A percentile compares a stretch with the other conserved stretches of the same genome.
These are phyloP conservation scores for Panus rudis DNA, from an alignment of 768 basidiomycete genomes.

Conservation along the genomic window DNA sequence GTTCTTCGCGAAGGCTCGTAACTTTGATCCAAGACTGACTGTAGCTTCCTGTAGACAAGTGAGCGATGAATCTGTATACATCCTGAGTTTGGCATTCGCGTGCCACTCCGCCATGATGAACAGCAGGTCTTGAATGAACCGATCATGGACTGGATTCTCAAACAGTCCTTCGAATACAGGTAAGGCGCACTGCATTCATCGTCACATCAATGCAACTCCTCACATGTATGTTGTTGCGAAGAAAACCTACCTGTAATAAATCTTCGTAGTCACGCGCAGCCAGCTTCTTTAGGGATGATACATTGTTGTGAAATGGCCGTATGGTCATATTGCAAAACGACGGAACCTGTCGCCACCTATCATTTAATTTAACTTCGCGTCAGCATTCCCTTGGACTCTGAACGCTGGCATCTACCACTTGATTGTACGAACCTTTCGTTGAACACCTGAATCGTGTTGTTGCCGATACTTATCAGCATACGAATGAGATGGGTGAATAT, in stretches of 20 bases:
- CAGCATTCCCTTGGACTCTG: no score
- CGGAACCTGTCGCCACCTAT: constrained; percentile 11
- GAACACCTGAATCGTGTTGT: constrained; percentile 13
- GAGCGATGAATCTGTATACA: constrained; percentile 26
- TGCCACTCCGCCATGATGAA: constrained; percentile 26
- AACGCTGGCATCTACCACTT: no score
- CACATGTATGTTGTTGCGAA: no score
- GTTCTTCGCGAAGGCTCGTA: constrained; percentile 19
- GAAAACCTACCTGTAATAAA: constrained; percentile 18
- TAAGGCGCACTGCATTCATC: constrained; percentile 23
- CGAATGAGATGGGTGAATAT: constrained; percentile 31
- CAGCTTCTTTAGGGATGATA: constrained; percentile 16
- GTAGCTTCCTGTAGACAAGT: constrained; percentile 13
- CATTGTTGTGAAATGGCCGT: constrained; percentile 12
- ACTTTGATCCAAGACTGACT: constrained; percentile 4
- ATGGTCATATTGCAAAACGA: constrained; percentile 21
- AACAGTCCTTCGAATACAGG: constrained; percentile 35
- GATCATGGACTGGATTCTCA: constrained; percentile 16
- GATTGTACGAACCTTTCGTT: constrained; percentile 20
- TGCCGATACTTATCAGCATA: constrained; percentile 19
- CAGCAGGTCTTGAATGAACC: constrained; percentile 1
- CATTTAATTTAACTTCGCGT: no score
- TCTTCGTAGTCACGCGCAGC: not conserved
- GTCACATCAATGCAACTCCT: not conserved
- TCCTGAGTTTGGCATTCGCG: constrained; percentile 25